Conservation (phyloP, 192 early-diverging fungal species). For the Entomortierella lignicola region DNA sequence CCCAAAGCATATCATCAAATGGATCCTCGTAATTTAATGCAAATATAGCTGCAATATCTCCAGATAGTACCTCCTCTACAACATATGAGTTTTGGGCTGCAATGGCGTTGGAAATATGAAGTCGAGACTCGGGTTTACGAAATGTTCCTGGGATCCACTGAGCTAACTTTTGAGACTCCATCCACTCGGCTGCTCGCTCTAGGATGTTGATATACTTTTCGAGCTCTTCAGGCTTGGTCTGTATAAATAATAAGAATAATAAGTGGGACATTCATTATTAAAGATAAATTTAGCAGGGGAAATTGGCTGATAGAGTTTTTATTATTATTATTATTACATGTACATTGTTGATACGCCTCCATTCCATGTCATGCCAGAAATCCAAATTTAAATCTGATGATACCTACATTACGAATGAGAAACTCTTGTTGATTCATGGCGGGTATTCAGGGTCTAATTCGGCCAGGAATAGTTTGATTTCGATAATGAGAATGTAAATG, state of each 20-base stretch:
- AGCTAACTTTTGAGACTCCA: constrained; percentile 36
- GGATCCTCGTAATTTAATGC: constrained; percentile 40
- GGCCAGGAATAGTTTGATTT: no score
- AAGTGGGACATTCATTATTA: not conserved
- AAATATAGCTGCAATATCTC: constrained; percentile 45
- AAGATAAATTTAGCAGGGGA: no score
- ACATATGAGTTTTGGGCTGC: constrained; percentile 28
- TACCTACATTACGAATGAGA: constrained; percentile 30
- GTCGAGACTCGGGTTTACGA: constrained; percentile 10
- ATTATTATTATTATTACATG: no score
- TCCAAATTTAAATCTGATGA: not conserved
- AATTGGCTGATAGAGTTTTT: no score
- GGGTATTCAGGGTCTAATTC: not conserved
- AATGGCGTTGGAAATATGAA: constrained; percentile 29
- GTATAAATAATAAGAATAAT: not conserved
- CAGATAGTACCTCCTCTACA: constrained; percentile 7
- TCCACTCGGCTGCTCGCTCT: constrained; percentile 48
- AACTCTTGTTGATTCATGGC: constrained; percentile 13
- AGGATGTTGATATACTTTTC: constrained; percentile 43
- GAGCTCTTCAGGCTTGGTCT: constrained; percentile 35
- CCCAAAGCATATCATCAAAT: constrained; percentile 54
- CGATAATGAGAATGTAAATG: no score
- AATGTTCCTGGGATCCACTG: constrained; percentile 54
- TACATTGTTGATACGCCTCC: no score
- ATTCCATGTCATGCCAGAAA: no score